A percentile compares a stretch with the other conserved stretches of the same genome.
phyloP scores from a whole-genome alignment of 305 asterid species.

The Fraxinus floribunda region DNA sequence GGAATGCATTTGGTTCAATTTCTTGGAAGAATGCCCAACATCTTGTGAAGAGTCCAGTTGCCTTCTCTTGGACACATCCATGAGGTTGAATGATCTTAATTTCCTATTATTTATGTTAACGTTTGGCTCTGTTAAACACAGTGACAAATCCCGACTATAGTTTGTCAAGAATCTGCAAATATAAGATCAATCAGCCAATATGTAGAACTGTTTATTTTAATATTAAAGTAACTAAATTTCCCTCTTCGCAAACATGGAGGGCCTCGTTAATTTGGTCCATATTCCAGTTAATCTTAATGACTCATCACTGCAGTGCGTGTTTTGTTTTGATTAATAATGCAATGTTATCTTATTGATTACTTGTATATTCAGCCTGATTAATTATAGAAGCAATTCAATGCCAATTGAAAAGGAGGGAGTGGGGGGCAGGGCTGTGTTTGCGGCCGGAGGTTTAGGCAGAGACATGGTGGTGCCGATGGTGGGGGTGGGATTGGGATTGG shows the following conservation, averaged over 20 bases:
- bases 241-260: not conserved
- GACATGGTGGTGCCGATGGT: too few species aligned
- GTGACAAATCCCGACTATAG: not conserved
- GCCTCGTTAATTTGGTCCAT: not conserved
- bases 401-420: not conserved
- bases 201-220: not conserved
- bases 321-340: not conserved
- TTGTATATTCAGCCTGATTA: not conserved
- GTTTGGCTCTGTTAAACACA: not conserved
- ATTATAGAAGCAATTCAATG: not conserved
- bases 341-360: not conserved
- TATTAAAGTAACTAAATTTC: not conserved
- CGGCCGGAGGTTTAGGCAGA: too few species aligned
- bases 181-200: not conserved
- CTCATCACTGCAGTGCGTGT: not conserved
- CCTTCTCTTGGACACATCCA: constrained; percentile 28
- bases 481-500: too few species aligned
- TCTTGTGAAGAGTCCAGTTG: constrained; percentile 41
- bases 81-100: not conserved
- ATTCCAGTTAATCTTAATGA: not conserved
- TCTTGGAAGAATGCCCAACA: constrained; percentile 29
- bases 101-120: not conserved
- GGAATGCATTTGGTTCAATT: constrained; percentile 36
- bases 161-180: not conserved
- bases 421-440: not conserved